Base-by-base conservation (phyloP, 441 rosid genomes). In the Flueggea neowawraea region DNA sequence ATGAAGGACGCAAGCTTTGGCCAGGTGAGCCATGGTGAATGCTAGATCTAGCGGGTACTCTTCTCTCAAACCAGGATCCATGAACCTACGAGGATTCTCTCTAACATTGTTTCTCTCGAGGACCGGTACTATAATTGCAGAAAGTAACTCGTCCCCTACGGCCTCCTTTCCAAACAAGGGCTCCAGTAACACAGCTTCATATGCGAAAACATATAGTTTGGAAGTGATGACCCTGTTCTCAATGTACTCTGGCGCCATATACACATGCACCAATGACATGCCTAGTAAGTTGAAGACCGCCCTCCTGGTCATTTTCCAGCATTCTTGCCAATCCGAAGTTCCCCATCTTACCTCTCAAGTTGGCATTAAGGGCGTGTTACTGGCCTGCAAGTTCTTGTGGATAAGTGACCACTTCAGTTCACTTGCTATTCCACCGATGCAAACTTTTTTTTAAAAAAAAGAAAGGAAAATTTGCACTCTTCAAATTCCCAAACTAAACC, bases 191-290 rank as follows among this genome's bases (percentile, higher is more conserved):
- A 90, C 80, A 39, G 90, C 94, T 55, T 97, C 98, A 14, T 83
- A 90, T 8, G 95, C 89, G 22, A 85, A 90, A 54, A 90, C 91
- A 65, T 93, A 96, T 6, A 93, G 69, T 45, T 86, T 82, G 0
- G 96, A 81, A 41, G 96, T 86, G 60, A 90, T 79, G 15, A 88
- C 73, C 45, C 98, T 97, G 52, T 89, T 88, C 70, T 93, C 92
- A 0, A 90, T 64, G 67, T 88, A 93, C 69, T 93, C 97, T 0
- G 98, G 97, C 13, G 98, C 87, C 90, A 89, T 74, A 58, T 90
- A 94, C 17, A 96, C 96, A 36, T 89, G 87, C 84, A 45, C 96
- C 97, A 6, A 89, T 81, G 33, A 94, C 97, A 39, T 90, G 97
- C 52, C 93, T 81, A 0, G 97, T 94, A 61, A 88, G 55, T 66